Evolutionary conservation across 805 yeast species (phyloP), one percentile per base, ranked within the genome.

Genomic region (Kodamaea kaohsiungensis): DNA sequence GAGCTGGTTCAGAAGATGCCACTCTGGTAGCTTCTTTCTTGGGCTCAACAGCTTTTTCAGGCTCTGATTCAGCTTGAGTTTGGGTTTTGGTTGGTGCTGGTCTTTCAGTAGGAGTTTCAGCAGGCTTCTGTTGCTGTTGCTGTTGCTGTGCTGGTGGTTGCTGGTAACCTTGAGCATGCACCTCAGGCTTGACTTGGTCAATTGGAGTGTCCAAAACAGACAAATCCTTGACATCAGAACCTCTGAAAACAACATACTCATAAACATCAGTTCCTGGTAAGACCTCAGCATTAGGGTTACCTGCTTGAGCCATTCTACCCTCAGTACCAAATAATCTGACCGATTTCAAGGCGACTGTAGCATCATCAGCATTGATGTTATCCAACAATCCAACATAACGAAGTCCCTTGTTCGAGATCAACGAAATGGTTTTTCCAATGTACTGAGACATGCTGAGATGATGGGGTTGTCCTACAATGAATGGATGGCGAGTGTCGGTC

Each of bases 301-400:
- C 80, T 43, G 61, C 62, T 48, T 65, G 67, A 40, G 78, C 77
- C 60, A 87, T 78, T 64, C 98, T 83, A 30, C 96, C 97, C 70
- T 93, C 98, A 17, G 98, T 89, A 53, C 98, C 99, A 60, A 86
- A 86, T 50, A 91, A 85, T 57, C 90, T 80, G 48, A 93, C 98
- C 52, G 85, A 78, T 48, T 81, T 80, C 64, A 93, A 79, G 5
- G 97, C 86, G 49, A 93, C 95, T 1, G 97, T 91, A 59, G 97
- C 89, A 56, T 88, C 88, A 55, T 89, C 92, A 27, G 96, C 95
- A 69, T 91, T 91, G 64, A 95, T 90, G 61, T 84, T 86, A 60
- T 89, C 91, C 65, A 93, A 79, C n/a, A 83, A 75, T 33, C 99
- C 99, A 54, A 91, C 95, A 67, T 93, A 93, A 59, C 96, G 85